Base-by-base conservation (phyloP, 306 rosid species). In the Pterocarpus santalinus region DNA sequence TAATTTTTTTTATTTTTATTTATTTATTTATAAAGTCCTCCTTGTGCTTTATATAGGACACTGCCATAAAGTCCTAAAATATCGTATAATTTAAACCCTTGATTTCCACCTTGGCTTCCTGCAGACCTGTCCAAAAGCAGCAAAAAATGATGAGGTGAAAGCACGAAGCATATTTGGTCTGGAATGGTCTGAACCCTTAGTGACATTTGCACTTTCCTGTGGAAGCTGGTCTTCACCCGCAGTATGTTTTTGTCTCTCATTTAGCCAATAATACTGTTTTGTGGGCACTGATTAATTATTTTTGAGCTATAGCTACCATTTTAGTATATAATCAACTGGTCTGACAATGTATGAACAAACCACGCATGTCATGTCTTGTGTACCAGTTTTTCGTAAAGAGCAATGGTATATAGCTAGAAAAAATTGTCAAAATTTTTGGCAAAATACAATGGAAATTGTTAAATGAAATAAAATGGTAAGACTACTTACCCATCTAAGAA, bases 141-240 rank as follows among this genome's bases (percentile, higher is more conserved):
- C 88, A 2, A 95, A 91, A 77, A 87, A 90, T 22, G 93, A 93
- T 5, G 99, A 95, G 88, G 89, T 88, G 76, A 90, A 88, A 86
- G 92, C 93, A 44, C 88, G 88, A 60, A 93, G 92, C 66, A 57
- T 82, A 83, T 92, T 91, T n/a, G 97, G 97, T 62, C 79, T 93
- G 72, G 97, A 95, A 70, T 91, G 94, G 95, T 91, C 97, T 10
- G 99, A 93, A 81, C 96, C 97, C 7, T 86, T 95, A 75, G 97
- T 93, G 65, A 95, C 99, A 70, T 95, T 95, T 79, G 97, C 99
- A 43, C 99, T 95, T 80, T 90, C 98, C 35, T 95, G 99, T 47
- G 99, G 97, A 88, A 93, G 99, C 84, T 93, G 99, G 99, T 95
- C 97, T 76, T 95, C 99, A 72, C 99, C 97, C 44, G 97, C 98